These are phyloP conservation scores for Mortierella hygrophila DNA, from an alignment of 192 early-diverging fungal genomes.

Conservation along the genomic window DNA sequence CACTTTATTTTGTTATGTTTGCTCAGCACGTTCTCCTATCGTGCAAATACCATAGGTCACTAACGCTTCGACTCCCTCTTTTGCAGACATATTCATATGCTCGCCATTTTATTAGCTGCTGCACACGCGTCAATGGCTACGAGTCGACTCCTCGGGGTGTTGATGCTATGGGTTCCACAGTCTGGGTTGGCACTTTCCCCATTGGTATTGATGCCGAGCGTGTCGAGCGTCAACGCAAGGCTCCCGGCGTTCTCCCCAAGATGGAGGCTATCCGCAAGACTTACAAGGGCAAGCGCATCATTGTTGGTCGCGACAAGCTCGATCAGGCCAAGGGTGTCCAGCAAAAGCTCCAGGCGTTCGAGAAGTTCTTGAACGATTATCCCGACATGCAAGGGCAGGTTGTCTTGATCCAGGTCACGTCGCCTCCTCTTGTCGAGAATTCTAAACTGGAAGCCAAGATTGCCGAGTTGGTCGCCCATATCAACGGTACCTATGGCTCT, in stretches of 20 bases:
- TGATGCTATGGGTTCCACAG: slow-evolving; percentile 81
- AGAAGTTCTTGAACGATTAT: slow-evolving; percentile 89
- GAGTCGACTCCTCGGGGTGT: slow-evolving; percentile 95
- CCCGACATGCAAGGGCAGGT: slow-evolving; percentile 90
- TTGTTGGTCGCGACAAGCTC: slow-evolving; percentile 96
- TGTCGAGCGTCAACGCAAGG: slow-evolving; percentile 73
- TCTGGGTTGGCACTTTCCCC: slow-evolving; percentile 91
- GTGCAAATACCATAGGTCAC: neutral
- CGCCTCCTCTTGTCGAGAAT: slow-evolving; percentile 80
- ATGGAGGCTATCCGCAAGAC: slow-evolving; percentile 83
- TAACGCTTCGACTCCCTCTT: neutral
- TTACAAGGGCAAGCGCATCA: slow-evolving; percentile 91
- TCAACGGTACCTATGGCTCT: slow-evolving; percentile 96
- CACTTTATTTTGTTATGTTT: neutral
- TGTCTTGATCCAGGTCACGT: slow-evolving; percentile 96
- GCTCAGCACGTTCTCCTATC: neutral
- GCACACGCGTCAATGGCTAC: slow-evolving; percentile 93
- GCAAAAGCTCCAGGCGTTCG: slow-evolving; percentile 96
- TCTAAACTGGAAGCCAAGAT: slow-evolving; percentile 84
- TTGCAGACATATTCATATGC: slow-evolving; percentile 91
- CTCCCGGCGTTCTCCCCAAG: slow-evolving; percentile 79
- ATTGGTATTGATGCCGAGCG: slow-evolving; percentile 95
- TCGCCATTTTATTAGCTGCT: slow-evolving; percentile 91
- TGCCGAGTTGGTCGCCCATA: slow-evolving; percentile 91
- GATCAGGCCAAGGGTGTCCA: slow-evolving; percentile 94